Evolutionary conservation across 2,329 filamentous ascomycete species (phyloP), one percentile per base, ranked within the genome.

Genomic region (Akanthomyces dipterigenus): DNA sequence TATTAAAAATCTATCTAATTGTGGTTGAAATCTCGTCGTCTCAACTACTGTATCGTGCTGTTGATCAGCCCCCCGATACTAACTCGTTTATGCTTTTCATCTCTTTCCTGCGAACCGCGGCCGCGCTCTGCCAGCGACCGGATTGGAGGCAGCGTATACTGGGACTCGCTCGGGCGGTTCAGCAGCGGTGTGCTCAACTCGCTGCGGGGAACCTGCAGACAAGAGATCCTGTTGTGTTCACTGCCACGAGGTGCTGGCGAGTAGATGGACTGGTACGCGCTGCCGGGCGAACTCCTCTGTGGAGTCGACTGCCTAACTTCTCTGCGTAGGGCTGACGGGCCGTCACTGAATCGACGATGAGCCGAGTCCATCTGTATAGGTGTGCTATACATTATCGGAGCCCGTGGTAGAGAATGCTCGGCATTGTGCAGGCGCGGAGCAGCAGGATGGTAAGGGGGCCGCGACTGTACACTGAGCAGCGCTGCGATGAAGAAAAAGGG

Each of bases 401-500:
- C 26, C 5, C 49, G 57, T 11, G 57, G 48, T n/a, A 60, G 28
- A 11, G 16, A 11, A 9, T 38, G 40, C 6, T 38, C 49, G 77
- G 20, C 49, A 45, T 38, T 40, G 40, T 28, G 76, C 14, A 80
- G 78, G 4, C 78, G 77, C 3, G 78, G 76, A 3, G 76, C 76
- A 14, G 42, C 26, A 14, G 28, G 38, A 5, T 62, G 55, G 56
- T 80, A 79, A 31, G 77, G 72, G 49, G 74, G 70, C 42, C 75
- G 75, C 2, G 73, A 63, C 1, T 71, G 69, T 0, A 75, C 64
- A 28, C 66, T 73, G 62, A 86, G 68, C 45, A 79, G 65, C 60
- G 87, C 66, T 8, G 86, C 81, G 46, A 88, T 78, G 65, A 87
- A 87, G 69, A 84, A 88, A 62, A 86, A 83, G 43, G 83, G 84